These are phyloP conservation scores for Fomes fomentarius DNA, from an alignment of 1,284 basidiomycete genomes.

Conservation along the genomic window DNA sequence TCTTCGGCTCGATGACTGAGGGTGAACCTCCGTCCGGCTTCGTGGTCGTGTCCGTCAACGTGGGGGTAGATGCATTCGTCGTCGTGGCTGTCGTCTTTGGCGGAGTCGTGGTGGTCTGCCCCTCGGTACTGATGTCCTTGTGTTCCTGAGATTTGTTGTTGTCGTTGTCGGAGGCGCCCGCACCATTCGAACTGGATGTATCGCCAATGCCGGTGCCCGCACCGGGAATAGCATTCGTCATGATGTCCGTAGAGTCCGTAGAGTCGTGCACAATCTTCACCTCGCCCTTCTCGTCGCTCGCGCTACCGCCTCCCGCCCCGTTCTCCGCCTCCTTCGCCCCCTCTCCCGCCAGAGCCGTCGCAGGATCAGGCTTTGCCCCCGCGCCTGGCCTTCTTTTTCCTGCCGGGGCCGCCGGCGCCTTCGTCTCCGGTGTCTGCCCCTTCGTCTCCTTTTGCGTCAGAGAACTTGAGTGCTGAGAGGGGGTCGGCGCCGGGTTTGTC, in stretches of 20 bases:
- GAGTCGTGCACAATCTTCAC: conserved; percentile 16
- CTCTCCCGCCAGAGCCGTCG: not conserved
- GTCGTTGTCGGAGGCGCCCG: conserved; percentile 6
- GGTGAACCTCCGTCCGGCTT: not conserved
- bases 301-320: not conserved
- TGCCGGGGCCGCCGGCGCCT: not conserved
- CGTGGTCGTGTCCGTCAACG: not conserved
- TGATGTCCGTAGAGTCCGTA: conserved; percentile 26
- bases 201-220: conserved; percentile 22
- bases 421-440: conserved; percentile 24
- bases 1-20: not conserved
- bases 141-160: not conserved
- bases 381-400: conserved; percentile 6
- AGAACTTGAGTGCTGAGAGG: conserved; percentile 13
- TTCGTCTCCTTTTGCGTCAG: conserved; percentile 19
- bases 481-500: conserved; percentile 11
- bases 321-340: not conserved
- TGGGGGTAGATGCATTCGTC: not conserved
- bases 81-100: not conserved
- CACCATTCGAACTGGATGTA: conserved; percentile 4
- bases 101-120: not conserved
- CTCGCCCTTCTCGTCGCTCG: conserved; percentile 6
- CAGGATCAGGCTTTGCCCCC: conserved; percentile 2
- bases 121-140: not conserved
- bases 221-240: conserved; percentile 24